Evolutionary conservation across 345 rosid genomes (phyloP).

Genomic region (Viola odorata): DNA sequence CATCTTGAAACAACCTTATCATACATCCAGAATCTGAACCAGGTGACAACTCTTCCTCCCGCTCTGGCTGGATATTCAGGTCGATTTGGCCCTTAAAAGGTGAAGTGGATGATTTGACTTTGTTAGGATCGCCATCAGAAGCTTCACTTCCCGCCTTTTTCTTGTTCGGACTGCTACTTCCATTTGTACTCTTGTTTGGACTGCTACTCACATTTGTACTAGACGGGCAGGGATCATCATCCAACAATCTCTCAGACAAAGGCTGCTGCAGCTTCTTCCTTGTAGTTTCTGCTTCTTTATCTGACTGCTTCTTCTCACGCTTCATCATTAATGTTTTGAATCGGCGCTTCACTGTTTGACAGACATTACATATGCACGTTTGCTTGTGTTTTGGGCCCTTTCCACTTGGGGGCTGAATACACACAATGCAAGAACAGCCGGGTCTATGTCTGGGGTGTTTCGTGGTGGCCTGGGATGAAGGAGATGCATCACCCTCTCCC

Average conservation of each 20-base stretch:
- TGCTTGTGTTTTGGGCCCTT: constrained; percentile 78
- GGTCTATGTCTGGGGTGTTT: constrained; percentile 91
- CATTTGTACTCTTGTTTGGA: background rate
- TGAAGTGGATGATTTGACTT: constrained; percentile 37
- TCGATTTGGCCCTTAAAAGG: constrained; percentile 75
- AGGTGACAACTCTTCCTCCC: constrained; percentile 70
- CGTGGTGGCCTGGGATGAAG: constrained; percentile 63
- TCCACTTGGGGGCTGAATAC: constrained; percentile 95
- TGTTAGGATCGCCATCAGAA: constrained; percentile 42
- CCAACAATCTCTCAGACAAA: constrained; percentile 33
- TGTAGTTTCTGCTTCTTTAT: constrained; percentile 47
- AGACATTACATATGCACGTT: constrained; percentile 72
- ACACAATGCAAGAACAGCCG: constrained; percentile 91
- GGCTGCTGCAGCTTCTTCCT: constrained; percentile 38
- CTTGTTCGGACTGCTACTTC: constrained; percentile 39
- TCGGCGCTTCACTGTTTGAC: constrained; percentile 73
- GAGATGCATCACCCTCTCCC: constrained; percentile 47
- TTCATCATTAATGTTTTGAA: constrained; percentile 56
- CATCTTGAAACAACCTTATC: constrained; percentile 41
- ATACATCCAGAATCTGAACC: constrained; percentile 41
- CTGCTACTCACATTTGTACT: constrained; percentile 17
- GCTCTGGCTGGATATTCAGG: constrained; percentile 86
- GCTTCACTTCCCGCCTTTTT: constrained; percentile 35
- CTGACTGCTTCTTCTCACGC: constrained; percentile 64
- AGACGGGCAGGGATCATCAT: constrained; percentile 38